A percentile compares a stretch with the other conserved stretches of the same genome.
These are phyloP conservation scores for Chaetoceros tenuissimus DNA, from an alignment of 108 stramenopile genomes.

Conservation along the genomic window DNA sequence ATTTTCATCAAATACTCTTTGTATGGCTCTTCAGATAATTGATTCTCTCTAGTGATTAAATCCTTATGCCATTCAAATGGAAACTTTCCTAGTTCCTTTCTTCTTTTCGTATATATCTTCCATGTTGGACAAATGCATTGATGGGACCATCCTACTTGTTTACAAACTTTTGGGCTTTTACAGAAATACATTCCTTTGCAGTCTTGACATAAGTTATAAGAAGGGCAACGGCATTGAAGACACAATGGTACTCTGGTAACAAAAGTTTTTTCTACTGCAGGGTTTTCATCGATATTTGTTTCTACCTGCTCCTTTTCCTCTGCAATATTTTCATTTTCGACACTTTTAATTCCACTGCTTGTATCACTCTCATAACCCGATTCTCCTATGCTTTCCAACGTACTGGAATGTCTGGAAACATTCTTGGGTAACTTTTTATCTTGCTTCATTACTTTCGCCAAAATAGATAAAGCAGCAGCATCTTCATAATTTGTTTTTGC, in stretches of 20 bases:
- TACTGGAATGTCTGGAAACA: slow-evolving; percentile 5
- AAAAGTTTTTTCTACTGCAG: slow-evolving; percentile 6
- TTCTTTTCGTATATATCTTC: slow-evolving; percentile 47
- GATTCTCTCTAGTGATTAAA: slow-evolving; percentile 38
- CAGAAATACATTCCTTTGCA: slow-evolving; percentile 76
- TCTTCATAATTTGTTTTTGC: slow-evolving; percentile 73
- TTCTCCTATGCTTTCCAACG: slow-evolving; percentile 4
- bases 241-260: slow-evolving; percentile 56
- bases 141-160: slow-evolving; percentile 59
- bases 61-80: slow-evolving; percentile 45
- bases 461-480: slow-evolving; percentile 27
- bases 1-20: slow-evolving; percentile 33
- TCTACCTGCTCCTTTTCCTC: not conserved
- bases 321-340: not conserved
- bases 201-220: slow-evolving; percentile 32
- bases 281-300: not conserved
- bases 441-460: slow-evolving; percentile 43
- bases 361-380: slow-evolving; percentile 1
- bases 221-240: slow-evolving; percentile 64
- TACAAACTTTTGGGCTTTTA: slow-evolving; percentile 26
- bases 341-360: slow-evolving; percentile 2
- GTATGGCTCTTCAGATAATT: slow-evolving; percentile 49
- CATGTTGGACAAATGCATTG: slow-evolving; percentile 68
- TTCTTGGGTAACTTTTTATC: slow-evolving; percentile 4
- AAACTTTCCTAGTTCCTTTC: slow-evolving; percentile 49